phyloP scores from a whole-genome alignment of 495 filamentous ascomycete species.

The Jackrogersella minutella region DNA sequence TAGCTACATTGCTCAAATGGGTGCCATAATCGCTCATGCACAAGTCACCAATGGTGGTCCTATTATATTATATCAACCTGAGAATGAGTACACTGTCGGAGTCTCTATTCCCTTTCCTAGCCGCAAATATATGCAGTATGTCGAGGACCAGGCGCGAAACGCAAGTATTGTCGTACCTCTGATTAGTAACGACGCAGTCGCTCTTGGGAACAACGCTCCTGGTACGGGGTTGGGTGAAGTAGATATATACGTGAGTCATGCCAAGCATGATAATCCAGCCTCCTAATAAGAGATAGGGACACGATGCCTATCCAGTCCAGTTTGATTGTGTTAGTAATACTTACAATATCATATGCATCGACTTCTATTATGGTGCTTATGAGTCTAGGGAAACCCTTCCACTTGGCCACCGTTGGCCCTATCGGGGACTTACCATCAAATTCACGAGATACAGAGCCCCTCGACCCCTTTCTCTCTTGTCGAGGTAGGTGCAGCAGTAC shows the following conservation, averaged over 20 bases:
- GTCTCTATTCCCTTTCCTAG: conserved; percentile 58
- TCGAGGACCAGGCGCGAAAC: conserved; percentile 71
- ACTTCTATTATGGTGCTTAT: not conserved
- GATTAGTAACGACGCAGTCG: conserved; percentile 75
- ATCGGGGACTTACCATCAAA: conserved; percentile 53
- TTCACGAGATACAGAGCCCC: conserved; percentile 67
- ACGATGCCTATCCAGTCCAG: conserved; percentile 76
- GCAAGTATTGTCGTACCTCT: conserved; percentile 77
- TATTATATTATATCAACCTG: conserved; percentile 78
- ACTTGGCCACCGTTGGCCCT: conserved; percentile 58
- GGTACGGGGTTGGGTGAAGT: conserved; percentile 69
- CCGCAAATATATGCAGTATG: conserved; percentile 70
- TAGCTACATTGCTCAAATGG: conserved; percentile 62
- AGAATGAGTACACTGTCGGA: conserved; percentile 72
- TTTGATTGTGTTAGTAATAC: conserved; percentile 60
- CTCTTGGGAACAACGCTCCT: conserved; percentile 67
- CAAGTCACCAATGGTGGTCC: conserved; percentile 83
- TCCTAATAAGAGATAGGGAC: conserved; percentile 51
- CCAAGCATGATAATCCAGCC: not conserved
- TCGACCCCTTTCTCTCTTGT: conserved; percentile 72
- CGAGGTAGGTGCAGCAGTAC: conserved; percentile 46
- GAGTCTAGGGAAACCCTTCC: conserved; percentile 47
- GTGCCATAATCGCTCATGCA: conserved; percentile 69
- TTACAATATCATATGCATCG: not conserved
- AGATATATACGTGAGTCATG: conserved; percentile 67